Percentiles rank a stretch among this genome's conserved stretches.
These are phyloP conservation scores for Canariomyces notabilis DNA, from an alignment of 2,329 filamentous ascomycete species.

Conservation along the genomic window DNA sequence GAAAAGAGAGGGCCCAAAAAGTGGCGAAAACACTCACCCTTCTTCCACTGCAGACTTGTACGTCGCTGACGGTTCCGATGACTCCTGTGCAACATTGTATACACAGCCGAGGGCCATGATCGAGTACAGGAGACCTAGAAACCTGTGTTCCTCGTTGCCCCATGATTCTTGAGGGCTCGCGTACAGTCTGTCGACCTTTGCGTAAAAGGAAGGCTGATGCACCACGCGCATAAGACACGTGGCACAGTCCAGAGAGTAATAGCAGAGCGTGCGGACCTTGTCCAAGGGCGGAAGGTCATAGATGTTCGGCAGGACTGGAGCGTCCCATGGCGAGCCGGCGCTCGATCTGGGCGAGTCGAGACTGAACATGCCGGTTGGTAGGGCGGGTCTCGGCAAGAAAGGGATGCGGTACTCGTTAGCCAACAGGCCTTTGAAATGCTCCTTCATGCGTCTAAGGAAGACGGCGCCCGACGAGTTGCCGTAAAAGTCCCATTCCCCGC, in stretches of 20 bases:
- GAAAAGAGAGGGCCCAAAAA: not conserved
- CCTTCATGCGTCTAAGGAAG: constrained; percentile 80
- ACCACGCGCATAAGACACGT: constrained; percentile 63
- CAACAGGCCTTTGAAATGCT: constrained; percentile 76
- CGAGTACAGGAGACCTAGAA: constrained; percentile 66
- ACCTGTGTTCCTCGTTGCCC: constrained; percentile 60
- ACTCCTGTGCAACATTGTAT: constrained; percentile 57
- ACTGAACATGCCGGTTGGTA: constrained; percentile 46
- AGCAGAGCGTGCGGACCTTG: constrained; percentile 48
- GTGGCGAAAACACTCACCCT: constrained; percentile 42
- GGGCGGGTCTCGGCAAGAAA: constrained; percentile 50
- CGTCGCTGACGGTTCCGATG: constrained; percentile 40
- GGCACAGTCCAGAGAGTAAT: constrained; percentile 52
- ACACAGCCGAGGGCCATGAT: constrained; percentile 69
- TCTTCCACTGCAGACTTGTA: constrained; percentile 51
- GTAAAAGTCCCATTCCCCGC: constrained; percentile 91
- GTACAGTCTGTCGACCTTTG: constrained; percentile 72
- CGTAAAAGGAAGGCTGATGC: constrained; percentile 76
- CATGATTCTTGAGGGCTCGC: constrained; percentile 59
- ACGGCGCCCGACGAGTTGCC: constrained; percentile 88
- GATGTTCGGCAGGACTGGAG: constrained; percentile 44
- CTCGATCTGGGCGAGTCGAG: constrained; percentile 66
- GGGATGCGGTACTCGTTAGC: constrained; percentile 57
- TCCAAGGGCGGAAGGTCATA: constrained; percentile 66
- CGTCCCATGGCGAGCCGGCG: constrained; percentile 59